Conservation (phyloP, 139 green algal species). For the Astrephomene gubernaculifera region DNA sequence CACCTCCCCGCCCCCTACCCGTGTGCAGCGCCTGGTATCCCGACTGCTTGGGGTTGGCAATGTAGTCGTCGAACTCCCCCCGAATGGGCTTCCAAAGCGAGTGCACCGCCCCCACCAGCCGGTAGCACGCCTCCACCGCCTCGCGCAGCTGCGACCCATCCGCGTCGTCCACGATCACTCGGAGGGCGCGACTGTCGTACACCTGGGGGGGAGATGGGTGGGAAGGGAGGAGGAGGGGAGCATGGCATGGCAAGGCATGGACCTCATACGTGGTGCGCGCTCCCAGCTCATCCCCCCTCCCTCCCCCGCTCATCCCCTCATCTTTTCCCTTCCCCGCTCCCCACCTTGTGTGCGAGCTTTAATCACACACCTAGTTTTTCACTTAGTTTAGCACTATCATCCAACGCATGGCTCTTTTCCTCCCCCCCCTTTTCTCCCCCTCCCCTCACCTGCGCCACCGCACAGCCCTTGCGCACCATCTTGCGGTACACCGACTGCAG, state of each 20-base stretch:
- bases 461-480: constrained; percentile 88
- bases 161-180: constrained; percentile 91
- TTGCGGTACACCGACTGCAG: constrained; percentile 89
- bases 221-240: background rate
- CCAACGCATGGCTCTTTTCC: background rate
- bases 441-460: constrained; percentile 69
- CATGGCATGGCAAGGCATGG: too few species aligned
- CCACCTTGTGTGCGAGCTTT: too few species aligned
- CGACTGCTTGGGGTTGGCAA: constrained; percentile 84
- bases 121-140: constrained; percentile 86
- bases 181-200: constrained; percentile 90
- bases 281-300: too few species aligned
- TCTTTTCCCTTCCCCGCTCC: too few species aligned
- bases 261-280: too few species aligned
- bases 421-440: background rate
- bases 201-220: constrained; percentile 65
- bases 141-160: constrained; percentile 56
- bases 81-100: constrained; percentile 84
- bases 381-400: too few species aligned
- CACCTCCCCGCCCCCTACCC: constrained; percentile 44
- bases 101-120: constrained; percentile 83
- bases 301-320: too few species aligned
- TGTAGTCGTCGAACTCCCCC: constrained; percentile 92
- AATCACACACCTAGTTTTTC: too few species aligned
- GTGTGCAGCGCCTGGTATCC: constrained; percentile 93